Percentiles rank a stretch among this genome's conserved stretches.
Evolutionary conservation across 2,329 filamentous ascomycete genomes (phyloP).

Genomic region (Phialophora verrucosa): DNA sequence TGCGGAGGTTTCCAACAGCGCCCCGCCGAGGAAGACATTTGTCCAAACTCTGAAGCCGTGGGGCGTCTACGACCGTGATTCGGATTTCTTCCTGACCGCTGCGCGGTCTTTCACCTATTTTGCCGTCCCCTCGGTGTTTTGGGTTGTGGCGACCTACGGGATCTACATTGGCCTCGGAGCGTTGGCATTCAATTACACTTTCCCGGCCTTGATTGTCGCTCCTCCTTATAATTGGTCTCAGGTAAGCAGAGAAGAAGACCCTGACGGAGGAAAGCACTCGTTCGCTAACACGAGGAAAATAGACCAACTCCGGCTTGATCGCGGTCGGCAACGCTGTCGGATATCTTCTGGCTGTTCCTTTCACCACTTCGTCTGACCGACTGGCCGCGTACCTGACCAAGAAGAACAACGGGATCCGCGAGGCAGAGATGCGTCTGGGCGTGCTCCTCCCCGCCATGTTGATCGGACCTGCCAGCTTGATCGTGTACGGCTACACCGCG

Average conservation of each 20-base stretch:
- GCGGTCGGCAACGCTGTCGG: constrained; percentile 49
- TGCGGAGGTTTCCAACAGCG: constrained; percentile 38
- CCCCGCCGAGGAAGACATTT: constrained; percentile 51
- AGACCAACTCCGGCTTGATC: constrained; percentile 54
- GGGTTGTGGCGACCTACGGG: constrained; percentile 59
- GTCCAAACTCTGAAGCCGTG: constrained; percentile 53
- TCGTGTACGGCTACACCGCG: constrained; percentile 45
- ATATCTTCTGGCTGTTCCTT: constrained; percentile 52
- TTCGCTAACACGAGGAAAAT: constrained; percentile 11
- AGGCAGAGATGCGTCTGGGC: constrained; percentile 51
- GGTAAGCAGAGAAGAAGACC: constrained; percentile 37
- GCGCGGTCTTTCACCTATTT: constrained; percentile 56
- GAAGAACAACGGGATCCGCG: constrained; percentile 48
- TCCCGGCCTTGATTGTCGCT: constrained; percentile 54
- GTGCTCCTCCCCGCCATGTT: constrained; percentile 44
- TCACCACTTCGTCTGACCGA: constrained; percentile 51
- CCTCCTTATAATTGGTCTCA: constrained; percentile 46
- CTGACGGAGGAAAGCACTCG: neutral
- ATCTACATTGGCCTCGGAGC: constrained; percentile 58
- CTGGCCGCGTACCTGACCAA: constrained; percentile 48
- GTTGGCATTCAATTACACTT: constrained; percentile 58
- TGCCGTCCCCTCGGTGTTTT: constrained; percentile 56
- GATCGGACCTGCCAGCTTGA: constrained; percentile 43
- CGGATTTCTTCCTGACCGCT: constrained; percentile 55
- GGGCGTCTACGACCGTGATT: constrained; percentile 51